phyloP scores from a whole-genome alignment of 2,329 filamentous ascomycete genomes.

The Cladosporium oxysporum region DNA sequence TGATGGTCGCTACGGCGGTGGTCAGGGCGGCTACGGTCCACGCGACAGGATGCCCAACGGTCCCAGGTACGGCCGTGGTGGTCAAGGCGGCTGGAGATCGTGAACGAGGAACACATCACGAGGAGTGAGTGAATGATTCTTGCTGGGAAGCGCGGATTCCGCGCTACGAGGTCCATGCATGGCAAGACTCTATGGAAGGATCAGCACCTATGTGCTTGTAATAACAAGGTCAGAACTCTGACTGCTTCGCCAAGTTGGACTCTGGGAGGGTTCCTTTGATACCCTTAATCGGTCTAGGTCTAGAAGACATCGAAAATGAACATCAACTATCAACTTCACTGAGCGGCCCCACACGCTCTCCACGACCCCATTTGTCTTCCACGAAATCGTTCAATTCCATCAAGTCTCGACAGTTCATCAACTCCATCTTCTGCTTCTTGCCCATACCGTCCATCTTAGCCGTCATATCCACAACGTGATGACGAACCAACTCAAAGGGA shows the following conservation, averaged over 20 bases:
- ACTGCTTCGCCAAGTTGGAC: neutral
- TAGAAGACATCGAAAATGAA: neutral
- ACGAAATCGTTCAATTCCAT: conserved; percentile 39
- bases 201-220: neutral
- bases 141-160: neutral
- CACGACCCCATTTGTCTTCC: conserved; percentile 31
- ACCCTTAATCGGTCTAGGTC: neutral
- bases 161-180: neutral
- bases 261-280: neutral
- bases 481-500: conserved; percentile 63
- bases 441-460: conserved; percentile 58
- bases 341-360: neutral
- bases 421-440: conserved; percentile 32
- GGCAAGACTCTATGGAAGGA: neutral
- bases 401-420: conserved; percentile 37
- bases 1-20: conserved; percentile 11
- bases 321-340: neutral
- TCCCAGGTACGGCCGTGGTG: conserved; percentile 14
- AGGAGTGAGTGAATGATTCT: neutral
- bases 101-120: neutral
- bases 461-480: conserved; percentile 70
- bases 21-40: conserved; percentile 1
- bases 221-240: neutral
- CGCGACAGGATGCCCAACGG: conserved; percentile 9
- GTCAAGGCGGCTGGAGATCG: conserved; percentile 8